Base-by-base conservation (phyloP, 305 asterid species). In the Fraxinus latifolia region DNA sequence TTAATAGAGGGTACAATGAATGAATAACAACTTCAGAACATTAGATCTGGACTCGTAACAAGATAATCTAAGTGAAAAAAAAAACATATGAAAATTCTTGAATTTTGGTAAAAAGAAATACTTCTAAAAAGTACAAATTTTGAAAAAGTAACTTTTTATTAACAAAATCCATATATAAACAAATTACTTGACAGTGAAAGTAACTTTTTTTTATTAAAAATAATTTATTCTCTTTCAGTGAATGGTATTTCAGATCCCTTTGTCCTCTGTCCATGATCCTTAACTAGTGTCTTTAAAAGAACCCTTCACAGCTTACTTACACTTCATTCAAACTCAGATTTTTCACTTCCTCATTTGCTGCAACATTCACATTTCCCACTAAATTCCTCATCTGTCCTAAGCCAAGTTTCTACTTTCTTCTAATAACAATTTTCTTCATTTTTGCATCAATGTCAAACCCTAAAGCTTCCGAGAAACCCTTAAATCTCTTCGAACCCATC, bases 401-500 rank as follows among this genome's bases (percentile, higher is more conserved):
- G 23, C 53, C n/a, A 53, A 32, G 50, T 44, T 68, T 60, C 36
- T 58, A 1, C 1, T 47, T 31, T 36, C 11, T 80, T 50, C 83
- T 29, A 21, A 44, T 9, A 31, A 71, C 33, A 80, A 15, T 58
- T 21, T 75, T 65, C 67, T 44, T 47, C 65, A 60, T 77, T 9
- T 23, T 42, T 23, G 11, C 76, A 7, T 74, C 78, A 70, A 90
- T 89, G 92, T 85, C 97, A 39, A 79, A 86, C 80, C 83, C 89
- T 9, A 88, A 86, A 78, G 75, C 89, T 79, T 77, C 90, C 0
- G 79, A 74, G 11, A 80, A 90, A 73, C 90, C 95, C 85, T 90
- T 87, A 79, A 58, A 91, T 0, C 91, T 92, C 87, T 93, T 91
- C 19, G 98, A 93, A 87, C 98, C 97, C 1, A 95, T 92, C 81